Base-by-base conservation (phyloP, 2,329 filamentous ascomycete species). In the Cladophialophora yegresii region DNA sequence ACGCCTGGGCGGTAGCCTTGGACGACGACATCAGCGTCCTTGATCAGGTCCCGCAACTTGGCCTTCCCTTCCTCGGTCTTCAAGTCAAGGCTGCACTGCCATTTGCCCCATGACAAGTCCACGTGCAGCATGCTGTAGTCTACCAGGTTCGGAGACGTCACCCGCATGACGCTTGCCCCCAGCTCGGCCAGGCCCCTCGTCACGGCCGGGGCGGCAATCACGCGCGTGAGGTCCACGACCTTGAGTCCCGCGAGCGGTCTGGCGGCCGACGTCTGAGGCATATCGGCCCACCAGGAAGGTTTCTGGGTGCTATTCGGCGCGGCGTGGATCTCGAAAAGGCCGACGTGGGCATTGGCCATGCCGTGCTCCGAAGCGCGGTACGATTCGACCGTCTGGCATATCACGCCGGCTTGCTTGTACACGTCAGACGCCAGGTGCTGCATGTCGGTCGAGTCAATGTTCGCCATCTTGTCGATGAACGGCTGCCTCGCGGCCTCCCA, bases 21-120 rank as follows among this genome's bases (percentile, higher is more conserved):
- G 23, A 85, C 72, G 63, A 85, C 80, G 40, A 85, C 78, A 69
- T 86, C 84, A 1, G 79, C 82, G 1, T 82, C 80, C 4, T 71
- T 70, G 12, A 85, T 70, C 1, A 85, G 76, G 5, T 76, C 72
- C 2, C 75, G 71, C 0, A 84, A 71, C 8, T 77, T 74, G 1
- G 71, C 70, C 62, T 75, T 77, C 54, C 81, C 81, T 1, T 74
- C 71, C 1, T 75, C 68, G 2, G 78, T 75, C 50, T 77, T 76
- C 40, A 85, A 78, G 67, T 86, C 80, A 2, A 86, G 72, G 22
- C 88, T 85, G 1, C 82, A 81, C 0, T 86, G 82, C 67, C 87
- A 87, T 73, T 91, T 91, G 26, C 89, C 89, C 72, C 87, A 85
- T 72, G 90, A 91, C 12, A 87, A 85, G 68, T 91, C 88, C 0